phyloP scores from a whole-genome alignment of 768 basidiomycete genomes.

The Boletus fagicola region DNA sequence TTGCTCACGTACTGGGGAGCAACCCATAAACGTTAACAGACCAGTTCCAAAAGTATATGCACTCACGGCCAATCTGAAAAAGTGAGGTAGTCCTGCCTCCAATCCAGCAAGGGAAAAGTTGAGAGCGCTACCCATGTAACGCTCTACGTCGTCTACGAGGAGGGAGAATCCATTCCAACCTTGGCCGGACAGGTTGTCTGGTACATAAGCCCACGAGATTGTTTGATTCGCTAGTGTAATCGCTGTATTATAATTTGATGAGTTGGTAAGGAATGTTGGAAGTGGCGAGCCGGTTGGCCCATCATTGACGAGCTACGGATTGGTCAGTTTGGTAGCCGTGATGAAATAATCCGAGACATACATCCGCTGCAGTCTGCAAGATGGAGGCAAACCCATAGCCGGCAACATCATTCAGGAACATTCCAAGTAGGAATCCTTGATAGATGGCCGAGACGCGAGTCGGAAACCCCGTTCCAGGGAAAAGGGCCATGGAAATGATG shows the following conservation, averaged over 20 bases:
- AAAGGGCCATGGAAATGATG: constrained; percentile 67
- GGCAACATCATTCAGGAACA: constrained; percentile 77
- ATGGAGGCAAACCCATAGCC: constrained; percentile 81
- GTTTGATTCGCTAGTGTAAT: constrained; percentile 54
- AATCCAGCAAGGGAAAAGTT: constrained; percentile 70
- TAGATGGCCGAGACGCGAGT: constrained; percentile 77
- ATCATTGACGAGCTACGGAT: constrained; percentile 65
- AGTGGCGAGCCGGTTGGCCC: constrained; percentile 66
- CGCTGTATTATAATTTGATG: constrained; percentile 59
- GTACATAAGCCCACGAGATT: constrained; percentile 54
- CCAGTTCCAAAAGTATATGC: neutral
- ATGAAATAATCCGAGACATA: constrained; percentile 32
- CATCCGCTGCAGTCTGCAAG: constrained; percentile 69
- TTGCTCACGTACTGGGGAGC: constrained; percentile 45
- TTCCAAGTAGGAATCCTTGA: constrained; percentile 78
- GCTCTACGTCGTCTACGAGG: constrained; percentile 83
- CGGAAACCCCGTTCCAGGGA: constrained; percentile 79
- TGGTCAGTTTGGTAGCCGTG: constrained; percentile 1
- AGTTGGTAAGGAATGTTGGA: constrained; percentile 71
- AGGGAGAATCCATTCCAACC: constrained; percentile 78
- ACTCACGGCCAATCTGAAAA: constrained; percentile 77
- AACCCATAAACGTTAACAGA: constrained; percentile 2
- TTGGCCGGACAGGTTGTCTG: constrained; percentile 27
- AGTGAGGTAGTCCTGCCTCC: constrained; percentile 61
- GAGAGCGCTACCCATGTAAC: constrained; percentile 65